These are phyloP conservation scores for Bigelowiella natans DNA, from an alignment of 78 protist species.

Conservation along the genomic window DNA sequence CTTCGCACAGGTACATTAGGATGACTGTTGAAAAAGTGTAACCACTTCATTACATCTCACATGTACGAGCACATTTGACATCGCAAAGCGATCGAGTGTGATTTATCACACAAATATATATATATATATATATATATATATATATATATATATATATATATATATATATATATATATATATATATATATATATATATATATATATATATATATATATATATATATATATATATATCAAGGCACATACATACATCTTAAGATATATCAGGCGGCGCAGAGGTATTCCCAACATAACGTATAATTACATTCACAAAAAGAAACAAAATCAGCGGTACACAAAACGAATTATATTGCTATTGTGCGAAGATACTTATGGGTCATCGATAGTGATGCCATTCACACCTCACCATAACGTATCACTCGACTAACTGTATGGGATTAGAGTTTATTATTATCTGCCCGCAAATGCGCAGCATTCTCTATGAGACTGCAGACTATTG, in stretches of 20 bases:
- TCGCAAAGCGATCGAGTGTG: too few relatives aligned
- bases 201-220: not conserved
- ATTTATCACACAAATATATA: not conserved
- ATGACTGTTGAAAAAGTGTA: not conserved
- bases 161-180: not conserved
- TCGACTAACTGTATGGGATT: too few relatives aligned
- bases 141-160: not conserved
- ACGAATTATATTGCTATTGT: not conserved
- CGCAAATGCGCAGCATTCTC: too few relatives aligned
- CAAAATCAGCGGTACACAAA: not conserved
- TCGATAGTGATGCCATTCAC: too few relatives aligned
- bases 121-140: not conserved
- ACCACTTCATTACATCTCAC: not conserved
- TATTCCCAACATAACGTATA: not conserved
- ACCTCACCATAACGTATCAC: too few relatives aligned
- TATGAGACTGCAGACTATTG: too few relatives aligned
- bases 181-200: not conserved
- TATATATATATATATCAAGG: not conserved
- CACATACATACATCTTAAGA: not conserved
- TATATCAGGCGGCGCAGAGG: not conserved
- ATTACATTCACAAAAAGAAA: not conserved
- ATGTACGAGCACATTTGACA: too few relatives aligned
- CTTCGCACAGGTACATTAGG: not conserved
- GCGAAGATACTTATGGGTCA: not conserved
- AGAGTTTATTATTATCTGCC: too few relatives aligned